These are phyloP conservation scores for Dendrobium chrysotoxum DNA, from an alignment of 106 monocot genomes.

Conservation along the genomic window DNA sequence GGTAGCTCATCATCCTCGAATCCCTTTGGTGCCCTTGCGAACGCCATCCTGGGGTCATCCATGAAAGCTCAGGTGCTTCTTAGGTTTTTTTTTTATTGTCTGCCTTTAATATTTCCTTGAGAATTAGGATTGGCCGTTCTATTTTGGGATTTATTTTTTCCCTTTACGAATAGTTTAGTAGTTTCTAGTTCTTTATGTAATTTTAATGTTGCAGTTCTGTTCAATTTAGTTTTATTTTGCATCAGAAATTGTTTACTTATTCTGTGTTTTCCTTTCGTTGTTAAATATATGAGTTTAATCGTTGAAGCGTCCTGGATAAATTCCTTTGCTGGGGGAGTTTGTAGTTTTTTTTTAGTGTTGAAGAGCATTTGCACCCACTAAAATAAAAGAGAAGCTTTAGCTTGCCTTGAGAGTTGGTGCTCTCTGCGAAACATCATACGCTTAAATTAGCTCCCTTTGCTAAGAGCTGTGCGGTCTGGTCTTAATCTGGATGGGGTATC, in stretches of 20 bases:
- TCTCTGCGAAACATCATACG: too few relatives aligned
- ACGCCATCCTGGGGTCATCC: slow-evolving; percentile 55
- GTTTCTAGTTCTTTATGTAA: not conserved
- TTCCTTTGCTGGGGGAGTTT: not conserved
- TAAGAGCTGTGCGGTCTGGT: too few relatives aligned
- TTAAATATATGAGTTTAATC: not conserved
- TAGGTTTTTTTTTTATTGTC: not conserved
- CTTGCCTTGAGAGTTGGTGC: too few relatives aligned
- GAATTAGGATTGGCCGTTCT: not conserved
- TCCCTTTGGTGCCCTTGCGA: slow-evolving; percentile 71
- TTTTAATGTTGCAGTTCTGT: not conserved
- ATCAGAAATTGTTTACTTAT: not conserved
- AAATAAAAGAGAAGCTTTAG: too few relatives aligned
- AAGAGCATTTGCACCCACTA: too few relatives aligned
- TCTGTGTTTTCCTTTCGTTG: not conserved
- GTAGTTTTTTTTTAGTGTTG: not conserved
- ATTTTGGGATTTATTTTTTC: not conserved
- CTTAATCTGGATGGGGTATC: too few relatives aligned
- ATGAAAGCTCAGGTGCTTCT: slow-evolving; percentile 53
- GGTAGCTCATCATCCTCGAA: slow-evolving; percentile 77
- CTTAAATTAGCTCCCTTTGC: too few relatives aligned
- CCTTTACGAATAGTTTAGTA: not conserved
- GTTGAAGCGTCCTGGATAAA: not conserved
- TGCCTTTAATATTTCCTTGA: not conserved
- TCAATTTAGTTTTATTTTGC: slow-evolving; percentile 1